Conservation (phyloP, 202 grass and related monocot species). For the Zoysia matrella region DNA sequence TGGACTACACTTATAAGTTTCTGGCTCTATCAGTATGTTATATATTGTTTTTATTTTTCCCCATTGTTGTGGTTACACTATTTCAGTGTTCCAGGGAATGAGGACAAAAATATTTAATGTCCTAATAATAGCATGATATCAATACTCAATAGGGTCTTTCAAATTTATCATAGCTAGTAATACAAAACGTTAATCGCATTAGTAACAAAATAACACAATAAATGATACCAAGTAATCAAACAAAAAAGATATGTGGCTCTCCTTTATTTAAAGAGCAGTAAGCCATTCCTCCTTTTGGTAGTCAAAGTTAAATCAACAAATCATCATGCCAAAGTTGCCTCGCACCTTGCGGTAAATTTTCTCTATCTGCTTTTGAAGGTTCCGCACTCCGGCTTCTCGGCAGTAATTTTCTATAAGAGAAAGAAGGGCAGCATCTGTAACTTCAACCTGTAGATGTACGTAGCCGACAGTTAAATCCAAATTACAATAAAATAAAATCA, state of each 20-base stretch:
- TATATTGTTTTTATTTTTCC: no score
- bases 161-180: conserved; percentile 22
- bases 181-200: conserved; percentile 18
- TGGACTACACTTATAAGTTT: no score
- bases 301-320: conserved; percentile 35
- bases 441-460: conserved; percentile 75
- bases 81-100: conserved; percentile 11
- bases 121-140: conserved; percentile 15
- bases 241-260: background rate
- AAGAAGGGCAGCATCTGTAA: conserved; percentile 91
- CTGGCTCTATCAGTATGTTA: no score
- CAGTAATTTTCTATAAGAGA: conserved; percentile 93
- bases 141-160: background rate
- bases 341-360: conserved; percentile 98
- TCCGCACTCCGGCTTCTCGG: conserved; percentile 92
- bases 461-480: conserved; percentile 19
- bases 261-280: conserved; percentile 14
- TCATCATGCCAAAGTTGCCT: conserved; percentile 20
- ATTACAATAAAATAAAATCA: conserved; percentile 11
- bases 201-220: background rate
- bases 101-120: background rate
- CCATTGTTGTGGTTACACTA: background rate
- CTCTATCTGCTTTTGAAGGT: conserved; percentile 96
- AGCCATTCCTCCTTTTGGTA: background rate
- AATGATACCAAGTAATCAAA: background rate